These are phyloP conservation scores for Neurospora discreta DNA, from an alignment of 495 filamentous ascomycete genomes.

Conservation along the genomic window DNA sequence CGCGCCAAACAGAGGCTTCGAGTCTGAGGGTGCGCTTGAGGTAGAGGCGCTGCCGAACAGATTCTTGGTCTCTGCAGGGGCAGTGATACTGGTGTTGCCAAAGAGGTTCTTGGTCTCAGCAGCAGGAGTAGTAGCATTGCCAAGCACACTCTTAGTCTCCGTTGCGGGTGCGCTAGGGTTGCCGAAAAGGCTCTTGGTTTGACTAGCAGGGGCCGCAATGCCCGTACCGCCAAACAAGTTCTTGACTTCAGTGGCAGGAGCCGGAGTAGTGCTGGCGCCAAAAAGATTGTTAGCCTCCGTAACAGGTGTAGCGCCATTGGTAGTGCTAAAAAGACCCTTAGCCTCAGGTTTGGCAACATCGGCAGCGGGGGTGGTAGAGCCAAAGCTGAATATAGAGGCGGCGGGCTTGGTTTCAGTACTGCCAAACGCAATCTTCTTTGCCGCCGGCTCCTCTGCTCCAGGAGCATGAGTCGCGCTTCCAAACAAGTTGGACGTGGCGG, in stretches of 20 bases:
- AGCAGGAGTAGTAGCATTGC: conserved; percentile 1
- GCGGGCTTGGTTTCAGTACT: conserved; percentile 17
- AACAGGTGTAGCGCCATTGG: not conserved
- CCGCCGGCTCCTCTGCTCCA: conserved; percentile 9
- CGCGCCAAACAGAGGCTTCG: conserved; percentile 12
- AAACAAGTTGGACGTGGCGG: conserved; percentile 19
- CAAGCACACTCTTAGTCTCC: not conserved
- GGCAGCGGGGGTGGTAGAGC: conserved; percentile 7
- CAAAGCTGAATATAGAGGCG: conserved; percentile 10
- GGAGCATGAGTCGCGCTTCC: conserved; percentile 10
- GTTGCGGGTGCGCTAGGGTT: not conserved
- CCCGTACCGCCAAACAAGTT: conserved; percentile 8
- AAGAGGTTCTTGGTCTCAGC: conserved; percentile 18
- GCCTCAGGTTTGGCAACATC: conserved; percentile 10
- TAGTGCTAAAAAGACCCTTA: conserved; percentile 11
- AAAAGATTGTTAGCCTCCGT: conserved; percentile 12
- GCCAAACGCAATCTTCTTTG: conserved; percentile 15
- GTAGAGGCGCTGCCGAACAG: conserved; percentile 5
- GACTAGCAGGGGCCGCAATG: conserved; percentile 6
- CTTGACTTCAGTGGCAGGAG: conserved; percentile 6
- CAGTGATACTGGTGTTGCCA: not conserved
- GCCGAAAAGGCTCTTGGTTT: conserved; percentile 17
- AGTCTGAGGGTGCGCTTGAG: conserved; percentile 9
- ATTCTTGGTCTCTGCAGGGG: conserved; percentile 3
- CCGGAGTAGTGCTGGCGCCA: conserved; percentile 3